Evolutionary conservation across 305 asterid genomes (phyloP).

Genomic region (Salvia sclarea): DNA sequence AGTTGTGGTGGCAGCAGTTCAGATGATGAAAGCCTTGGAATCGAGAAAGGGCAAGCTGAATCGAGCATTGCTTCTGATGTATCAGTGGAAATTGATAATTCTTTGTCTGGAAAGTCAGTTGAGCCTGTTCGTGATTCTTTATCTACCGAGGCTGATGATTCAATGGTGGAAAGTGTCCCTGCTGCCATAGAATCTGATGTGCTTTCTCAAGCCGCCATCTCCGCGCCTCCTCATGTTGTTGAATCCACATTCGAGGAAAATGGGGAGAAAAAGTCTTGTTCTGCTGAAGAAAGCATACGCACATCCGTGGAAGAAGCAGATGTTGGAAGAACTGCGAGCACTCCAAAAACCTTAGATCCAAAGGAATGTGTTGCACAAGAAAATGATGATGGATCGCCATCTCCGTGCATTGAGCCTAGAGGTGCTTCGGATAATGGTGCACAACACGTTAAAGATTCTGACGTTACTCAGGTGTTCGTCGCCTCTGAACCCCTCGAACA

Average conservation of each 20-base stretch:
- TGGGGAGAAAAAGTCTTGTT: conserved; percentile 30
- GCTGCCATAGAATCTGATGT: background rate
- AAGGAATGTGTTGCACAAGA: conserved; percentile 32
- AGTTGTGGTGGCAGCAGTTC: conserved; percentile 37
- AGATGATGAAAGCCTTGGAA: conserved; percentile 41
- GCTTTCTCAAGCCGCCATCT: conserved; percentile 28
- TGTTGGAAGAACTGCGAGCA: conserved; percentile 29
- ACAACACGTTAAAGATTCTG: conserved; percentile 38
- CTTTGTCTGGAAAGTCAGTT: conserved; percentile 14
- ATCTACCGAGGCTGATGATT: conserved; percentile 1
- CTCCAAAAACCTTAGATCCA: conserved; percentile 29
- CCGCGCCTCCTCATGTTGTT: conserved; percentile 25
- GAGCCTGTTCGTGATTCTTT: conserved; percentile 7
- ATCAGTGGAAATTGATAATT: conserved; percentile 10
- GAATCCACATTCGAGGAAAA: conserved; percentile 35
- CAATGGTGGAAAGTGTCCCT: background rate
- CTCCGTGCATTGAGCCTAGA: too few species aligned
- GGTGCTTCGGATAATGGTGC: conserved; percentile 35
- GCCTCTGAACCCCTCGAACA: background rate
- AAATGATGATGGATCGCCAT: conserved; percentile 33
- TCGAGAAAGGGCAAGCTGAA: conserved; percentile 21
- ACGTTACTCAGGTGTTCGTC: conserved; percentile 42
- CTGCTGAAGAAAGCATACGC: conserved; percentile 34
- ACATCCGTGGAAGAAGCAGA: conserved; percentile 27
- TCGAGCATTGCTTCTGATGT: conserved; percentile 29